Base-by-base conservation (phyloP, 768 basidiomycete species). In the Collybia mongolica region DNA sequence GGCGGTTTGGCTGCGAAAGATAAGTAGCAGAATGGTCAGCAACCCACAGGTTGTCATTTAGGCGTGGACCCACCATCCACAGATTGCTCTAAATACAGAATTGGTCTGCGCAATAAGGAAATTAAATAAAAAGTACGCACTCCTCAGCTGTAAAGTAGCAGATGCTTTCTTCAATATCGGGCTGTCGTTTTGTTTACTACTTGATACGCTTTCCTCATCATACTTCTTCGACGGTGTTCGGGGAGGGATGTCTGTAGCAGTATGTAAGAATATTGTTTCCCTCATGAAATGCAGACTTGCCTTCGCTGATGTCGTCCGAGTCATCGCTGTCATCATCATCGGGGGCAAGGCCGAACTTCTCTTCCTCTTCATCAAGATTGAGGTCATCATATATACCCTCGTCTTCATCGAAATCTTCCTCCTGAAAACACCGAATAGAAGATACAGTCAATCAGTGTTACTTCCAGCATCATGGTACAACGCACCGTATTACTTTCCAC, bases 351-450 rank as follows among this genome's bases (percentile, higher is more conserved):
- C 90, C 89, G 63, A 94, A 93, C 63, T 90, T 88, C 72, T 93
- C 93, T 63, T 98, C 96, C 66, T 97, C 93, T 63, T 97, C 96
- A 59, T 97, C 91, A 40, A 99, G 86, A 60, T 91, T 91, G 54
- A 99, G 90, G 14, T 98, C 97, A 59, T 98, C 97, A 62, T 99
- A 99, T 44, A 99, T 90, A 41, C 92, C 94, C 65, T 94, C 90
- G 62, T 98, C 93, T 65, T 96, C 95, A 51, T 98, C 94, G 67
- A 97, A 99, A 60, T 91, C 89, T 60, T 98, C 97, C 47, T 96
- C 93, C 97, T 98, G 66, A 44, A 54, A 32, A 41, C 49, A 39
- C 38, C 18, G 59, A 60, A 48, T 29, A 26, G 24, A 4, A 26
- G 24, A 41, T 41, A 54, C 61, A 61, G 55, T 26, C 24, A 61